Percentiles rank a stretch among this genome's conserved stretches.
phyloP scores from a whole-genome alignment of 202 grass and related monocot genomes.

The Elaeis oleifera region DNA sequence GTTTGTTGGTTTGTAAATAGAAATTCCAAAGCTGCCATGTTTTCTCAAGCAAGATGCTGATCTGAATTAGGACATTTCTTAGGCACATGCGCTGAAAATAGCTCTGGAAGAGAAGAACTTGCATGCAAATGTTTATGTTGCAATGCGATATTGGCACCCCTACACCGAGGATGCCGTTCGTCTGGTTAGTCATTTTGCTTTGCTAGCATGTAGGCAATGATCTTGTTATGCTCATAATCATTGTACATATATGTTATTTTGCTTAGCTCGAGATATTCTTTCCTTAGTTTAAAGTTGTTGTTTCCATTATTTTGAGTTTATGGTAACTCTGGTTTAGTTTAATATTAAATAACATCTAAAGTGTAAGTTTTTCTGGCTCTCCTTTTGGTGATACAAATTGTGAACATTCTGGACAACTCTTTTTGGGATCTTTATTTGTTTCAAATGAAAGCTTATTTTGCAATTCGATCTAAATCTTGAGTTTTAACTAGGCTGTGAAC shows the following conservation, averaged over 20 bases:
- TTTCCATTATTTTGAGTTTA: not conserved
- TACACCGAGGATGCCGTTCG: constrained; percentile 94
- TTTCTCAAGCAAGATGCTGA: not conserved
- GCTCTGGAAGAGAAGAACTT: constrained; percentile 63
- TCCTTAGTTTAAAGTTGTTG: not conserved
- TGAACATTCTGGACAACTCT: no score
- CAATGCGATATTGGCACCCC: constrained; percentile 94
- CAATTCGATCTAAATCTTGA: no score
- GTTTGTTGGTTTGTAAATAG: no score
- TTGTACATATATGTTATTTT: no score
- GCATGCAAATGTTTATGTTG: constrained; percentile 79
- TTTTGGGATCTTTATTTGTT: no score
- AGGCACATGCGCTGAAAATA: constrained; percentile 79
- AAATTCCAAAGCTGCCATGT: no score
- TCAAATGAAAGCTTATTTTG: no score
- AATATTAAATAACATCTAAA: no score
- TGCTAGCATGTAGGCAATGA: not conserved
- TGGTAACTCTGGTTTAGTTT: not conserved
- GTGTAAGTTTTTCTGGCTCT: no score
- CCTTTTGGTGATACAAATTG: no score
- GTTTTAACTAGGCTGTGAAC: no score
- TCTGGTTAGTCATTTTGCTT: constrained; percentile 39
- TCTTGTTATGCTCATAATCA: not conserved
- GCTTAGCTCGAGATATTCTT: no score
- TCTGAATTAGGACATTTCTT: constrained; percentile 17